Conservation (phyloP, 2,329 filamentous ascomycete species). For the Dactylonectria estremocensis region DNA sequence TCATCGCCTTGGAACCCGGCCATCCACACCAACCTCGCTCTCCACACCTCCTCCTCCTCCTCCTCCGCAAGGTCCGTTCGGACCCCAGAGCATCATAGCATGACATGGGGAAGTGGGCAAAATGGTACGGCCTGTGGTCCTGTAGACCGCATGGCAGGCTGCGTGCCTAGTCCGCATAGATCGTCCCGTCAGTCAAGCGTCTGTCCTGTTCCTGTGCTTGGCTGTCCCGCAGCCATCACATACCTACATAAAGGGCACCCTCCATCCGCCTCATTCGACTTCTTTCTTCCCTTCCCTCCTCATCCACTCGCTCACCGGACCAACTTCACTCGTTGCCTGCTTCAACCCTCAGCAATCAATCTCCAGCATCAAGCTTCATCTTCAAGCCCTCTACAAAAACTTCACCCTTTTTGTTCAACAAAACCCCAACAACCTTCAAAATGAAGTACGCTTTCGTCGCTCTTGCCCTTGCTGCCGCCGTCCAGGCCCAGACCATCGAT, state of each 20-base stretch:
- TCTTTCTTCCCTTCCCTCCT: slow-evolving; percentile 38
- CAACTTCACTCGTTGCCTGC: slow-evolving; percentile 52
- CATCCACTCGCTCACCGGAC: slow-evolving; percentile 52
- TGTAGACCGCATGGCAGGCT: background rate
- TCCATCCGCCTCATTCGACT: slow-evolving; percentile 33
- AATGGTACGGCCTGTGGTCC: background rate
- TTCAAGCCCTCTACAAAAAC: slow-evolving; percentile 20
- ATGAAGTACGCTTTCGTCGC: slow-evolving; percentile 58
- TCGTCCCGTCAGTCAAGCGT: slow-evolving; percentile 9
- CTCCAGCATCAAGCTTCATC: background rate
- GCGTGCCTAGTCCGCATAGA: background rate
- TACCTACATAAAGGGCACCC: slow-evolving; percentile 52
- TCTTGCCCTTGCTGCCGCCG: slow-evolving; percentile 54
- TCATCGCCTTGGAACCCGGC: slow-evolving; percentile 42
- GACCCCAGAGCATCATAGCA: too few species aligned
- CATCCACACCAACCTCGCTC: slow-evolving; percentile 13
- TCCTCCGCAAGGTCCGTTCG: too few species aligned
- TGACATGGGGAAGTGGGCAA: background rate
- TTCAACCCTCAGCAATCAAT: slow-evolving; percentile 14
- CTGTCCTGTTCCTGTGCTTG: background rate
- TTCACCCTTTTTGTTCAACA: background rate
- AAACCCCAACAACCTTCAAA: slow-evolving; percentile 44
- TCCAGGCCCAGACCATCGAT: slow-evolving; percentile 51
- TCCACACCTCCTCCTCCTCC: too few species aligned
- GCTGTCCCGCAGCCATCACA: background rate